A percentile compares a stretch with the other conserved stretches of the same genome.
These are phyloP conservation scores for Tylopilus rubrobrunneus DNA, from an alignment of 768 basidiomycete genomes.

Conservation along the genomic window DNA sequence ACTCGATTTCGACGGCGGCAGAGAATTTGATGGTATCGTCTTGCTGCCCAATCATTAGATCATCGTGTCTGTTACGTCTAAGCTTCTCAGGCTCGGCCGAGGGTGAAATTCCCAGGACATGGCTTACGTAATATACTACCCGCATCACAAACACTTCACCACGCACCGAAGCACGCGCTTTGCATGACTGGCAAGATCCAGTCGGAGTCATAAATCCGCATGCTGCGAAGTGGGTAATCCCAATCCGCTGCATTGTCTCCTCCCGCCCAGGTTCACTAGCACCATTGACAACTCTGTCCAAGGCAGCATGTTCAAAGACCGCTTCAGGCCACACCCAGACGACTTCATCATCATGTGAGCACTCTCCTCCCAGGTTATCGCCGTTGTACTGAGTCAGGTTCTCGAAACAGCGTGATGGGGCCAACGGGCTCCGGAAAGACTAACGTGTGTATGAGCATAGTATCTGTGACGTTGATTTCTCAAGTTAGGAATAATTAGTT, in stretches of 20 bases:
- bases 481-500: conserved; percentile 1
- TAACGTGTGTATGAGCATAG: neutral
- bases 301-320: neutral
- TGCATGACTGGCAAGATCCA: neutral
- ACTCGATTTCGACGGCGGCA: too few relatives aligned
- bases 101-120: too few relatives aligned
- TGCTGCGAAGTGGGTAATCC: too few relatives aligned
- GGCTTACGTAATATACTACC: too few relatives aligned
- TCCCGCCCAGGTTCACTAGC: neutral
- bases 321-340: conserved; percentile 5
- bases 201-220: neutral
- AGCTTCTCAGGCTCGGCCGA: too few relatives aligned
- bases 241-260: neutral
- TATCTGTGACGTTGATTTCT: neutral
- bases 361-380: neutral
- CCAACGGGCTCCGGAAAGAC: neutral
- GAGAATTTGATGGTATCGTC: too few relatives aligned
- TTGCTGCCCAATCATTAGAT: too few relatives aligned
- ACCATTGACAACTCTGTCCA: neutral
- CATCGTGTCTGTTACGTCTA: too few relatives aligned
- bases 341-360: conserved; percentile 18
- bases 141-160: too few relatives aligned
- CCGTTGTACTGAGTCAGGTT: neutral
- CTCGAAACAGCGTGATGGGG: too few relatives aligned
- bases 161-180: neutral